Evolutionary conservation across 2,329 filamentous ascomycete genomes (phyloP).

Genomic region (Cercospora brassicicola): DNA sequence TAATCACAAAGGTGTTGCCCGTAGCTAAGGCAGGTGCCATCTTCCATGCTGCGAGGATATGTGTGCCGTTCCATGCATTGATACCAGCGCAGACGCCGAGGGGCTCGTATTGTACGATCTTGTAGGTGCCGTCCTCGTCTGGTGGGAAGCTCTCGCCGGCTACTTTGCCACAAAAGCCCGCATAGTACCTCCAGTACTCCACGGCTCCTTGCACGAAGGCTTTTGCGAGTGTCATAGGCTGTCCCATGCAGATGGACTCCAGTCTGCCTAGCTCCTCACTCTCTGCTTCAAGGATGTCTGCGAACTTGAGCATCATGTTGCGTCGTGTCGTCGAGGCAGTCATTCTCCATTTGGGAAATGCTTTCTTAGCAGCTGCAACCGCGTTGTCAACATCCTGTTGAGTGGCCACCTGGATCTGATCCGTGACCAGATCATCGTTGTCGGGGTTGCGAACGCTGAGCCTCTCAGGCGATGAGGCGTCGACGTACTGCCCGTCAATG

Average conservation of each 20-base stretch:
- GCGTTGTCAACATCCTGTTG: conserved; percentile 12
- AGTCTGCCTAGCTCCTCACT: conserved; percentile 60
- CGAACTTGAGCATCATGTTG: conserved; percentile 68
- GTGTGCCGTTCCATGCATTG: conserved; percentile 47
- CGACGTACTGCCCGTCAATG: not conserved
- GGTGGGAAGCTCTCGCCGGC: conserved; percentile 17
- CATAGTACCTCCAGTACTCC: conserved; percentile 20
- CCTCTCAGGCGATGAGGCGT: not conserved
- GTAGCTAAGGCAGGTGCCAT: conserved; percentile 65
- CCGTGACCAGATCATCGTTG: conserved; percentile 51
- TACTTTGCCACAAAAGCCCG: conserved; percentile 32
- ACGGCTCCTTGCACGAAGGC: not conserved
- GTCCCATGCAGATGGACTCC: conserved; percentile 47
- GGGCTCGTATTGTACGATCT: conserved; percentile 57
- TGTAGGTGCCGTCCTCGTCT: conserved; percentile 2
- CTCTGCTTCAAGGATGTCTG: conserved; percentile 40
- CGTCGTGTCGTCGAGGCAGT: conserved; percentile 40
- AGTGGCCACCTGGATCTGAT: conserved; percentile 44
- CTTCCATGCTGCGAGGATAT: conserved; percentile 7
- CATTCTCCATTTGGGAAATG: conserved; percentile 17
- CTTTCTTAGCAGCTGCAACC: conserved; percentile 37
- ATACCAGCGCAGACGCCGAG: conserved; percentile 75
- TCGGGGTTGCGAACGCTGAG: not conserved
- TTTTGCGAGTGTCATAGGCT: not conserved
- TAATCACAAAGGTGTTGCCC: conserved; percentile 60